phyloP scores from a whole-genome alignment of 306 rosid genomes.

The Chamaecrista fasciculata region DNA sequence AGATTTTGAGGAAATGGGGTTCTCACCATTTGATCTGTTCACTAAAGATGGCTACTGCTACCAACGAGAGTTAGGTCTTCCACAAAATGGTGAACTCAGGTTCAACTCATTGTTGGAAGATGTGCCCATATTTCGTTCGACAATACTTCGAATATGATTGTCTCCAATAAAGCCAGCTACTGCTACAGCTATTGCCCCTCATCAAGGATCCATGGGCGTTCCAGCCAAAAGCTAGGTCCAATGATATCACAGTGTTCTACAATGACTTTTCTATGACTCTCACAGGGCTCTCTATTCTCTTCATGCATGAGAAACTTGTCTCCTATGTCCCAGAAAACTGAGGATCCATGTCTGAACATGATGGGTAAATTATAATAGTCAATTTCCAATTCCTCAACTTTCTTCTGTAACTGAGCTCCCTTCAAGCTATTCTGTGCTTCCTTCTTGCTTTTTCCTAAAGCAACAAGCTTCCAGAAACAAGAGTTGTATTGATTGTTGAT shows the following conservation, averaged over 20 bases:
- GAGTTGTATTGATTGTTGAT: constrained; percentile 88
- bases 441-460: constrained; percentile 66
- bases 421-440: constrained; percentile 65
- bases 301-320: constrained; percentile 24
- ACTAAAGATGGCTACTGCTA: too few species aligned
- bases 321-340: constrained; percentile 53
- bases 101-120: too few species aligned
- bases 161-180: too few species aligned
- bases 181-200: background rate
- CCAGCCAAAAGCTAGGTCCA: constrained; percentile 57
- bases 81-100: too few species aligned
- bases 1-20: too few species aligned
- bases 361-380: constrained; percentile 55
- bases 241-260: constrained; percentile 61
- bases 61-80: too few species aligned
- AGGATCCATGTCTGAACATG: constrained; percentile 78
- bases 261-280: constrained; percentile 33
- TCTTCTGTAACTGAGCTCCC: constrained; percentile 74
- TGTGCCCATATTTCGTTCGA: too few species aligned
- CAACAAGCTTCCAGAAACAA: constrained; percentile 86
- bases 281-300: constrained; percentile 32
- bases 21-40: too few species aligned
- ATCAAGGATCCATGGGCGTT: constrained; percentile 55
- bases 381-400: constrained; percentile 59
- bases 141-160: too few species aligned